Conservation (phyloP, 2,329 filamentous ascomycete genomes). For the Trichoderma sp. region DNA sequence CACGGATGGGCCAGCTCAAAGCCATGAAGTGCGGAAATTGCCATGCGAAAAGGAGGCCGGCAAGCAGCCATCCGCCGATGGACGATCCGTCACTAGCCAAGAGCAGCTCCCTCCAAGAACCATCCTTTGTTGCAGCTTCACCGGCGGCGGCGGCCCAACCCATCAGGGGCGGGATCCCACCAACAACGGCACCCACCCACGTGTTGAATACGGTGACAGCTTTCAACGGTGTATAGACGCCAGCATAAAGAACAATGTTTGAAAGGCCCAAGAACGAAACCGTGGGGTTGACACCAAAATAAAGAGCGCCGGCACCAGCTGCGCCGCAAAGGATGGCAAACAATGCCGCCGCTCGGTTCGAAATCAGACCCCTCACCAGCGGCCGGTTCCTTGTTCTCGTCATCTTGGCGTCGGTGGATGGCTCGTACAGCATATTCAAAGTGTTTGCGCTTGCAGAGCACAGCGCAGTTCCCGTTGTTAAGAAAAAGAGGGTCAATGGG, state of each 20-base stretch:
- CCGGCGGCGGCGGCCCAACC: conserved; percentile 95
- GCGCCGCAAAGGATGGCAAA: conserved; percentile 76
- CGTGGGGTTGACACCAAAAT: conserved; percentile 90
- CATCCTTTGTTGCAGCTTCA: conserved; percentile 73
- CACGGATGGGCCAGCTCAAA: conserved; percentile 80
- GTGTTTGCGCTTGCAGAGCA: conserved; percentile 91
- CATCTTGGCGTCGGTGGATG: conserved; percentile 87
- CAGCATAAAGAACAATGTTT: conserved; percentile 89
- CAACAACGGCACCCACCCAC: conserved; percentile 90
- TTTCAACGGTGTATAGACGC: conserved; percentile 90
- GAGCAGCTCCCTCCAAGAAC: conserved; percentile 75
- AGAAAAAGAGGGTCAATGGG: conserved; percentile 85
- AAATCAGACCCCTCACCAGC: conserved; percentile 77
- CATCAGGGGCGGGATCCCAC: conserved; percentile 93
- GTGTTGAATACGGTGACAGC: conserved; percentile 84
- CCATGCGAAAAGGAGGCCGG: conserved; percentile 84
- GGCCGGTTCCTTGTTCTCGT: conserved; percentile 87
- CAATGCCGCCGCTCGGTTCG: conserved; percentile 64
- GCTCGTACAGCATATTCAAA: conserved; percentile 96
- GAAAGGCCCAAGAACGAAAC: conserved; percentile 79
- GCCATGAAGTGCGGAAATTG: conserved; percentile 99
- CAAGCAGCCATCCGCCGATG: conserved; percentile 85
- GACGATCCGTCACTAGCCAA: conserved; percentile 61
- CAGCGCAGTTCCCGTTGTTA: conserved; percentile 84
- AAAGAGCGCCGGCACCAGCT: conserved; percentile 69